Base-by-base conservation (phyloP, 2,329 filamentous ascomycete species). In the Phyllosticta citribraziliensis region DNA sequence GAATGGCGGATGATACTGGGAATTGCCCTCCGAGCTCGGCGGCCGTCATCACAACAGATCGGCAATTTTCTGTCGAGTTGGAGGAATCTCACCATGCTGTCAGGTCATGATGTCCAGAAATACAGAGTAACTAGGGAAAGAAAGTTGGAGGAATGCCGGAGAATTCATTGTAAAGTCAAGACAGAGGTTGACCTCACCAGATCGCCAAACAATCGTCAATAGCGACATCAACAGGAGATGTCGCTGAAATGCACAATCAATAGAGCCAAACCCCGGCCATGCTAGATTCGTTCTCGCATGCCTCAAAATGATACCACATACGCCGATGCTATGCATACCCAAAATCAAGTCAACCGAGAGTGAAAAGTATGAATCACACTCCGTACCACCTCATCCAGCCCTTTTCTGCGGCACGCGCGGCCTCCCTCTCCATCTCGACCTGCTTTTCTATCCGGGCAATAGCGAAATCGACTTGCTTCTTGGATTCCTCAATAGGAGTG, bases 401-500 rank as follows among this genome's bases (percentile, higher is more conserved):
- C 40, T 60, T 60, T n/a, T 60, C 58, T 3, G 5, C 22, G 5
- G 58, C 58, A 3, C 35, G 58, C 30, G 55, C 24, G 12, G 27
- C 52, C 12, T 55, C 33, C 53, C 35, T 60, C 11, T 40, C 40
- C 35, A 24, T 53, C 24, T 56, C 58, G 14, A 56, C 52, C 22
- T 47, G 20, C 10, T 54, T 35, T 35, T n/a, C 5, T 27, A 60
- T 56, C 17, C 58, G 17, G 9, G 40, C 58, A n/a, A 52, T 54
- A 3, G 61, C 20, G 17, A 59, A 19, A 17, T 52, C 47, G 22
- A 62, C 8, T n/a, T 50, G 52, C 47, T 55, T 52, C 53, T 75
- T 73, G 64, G 76, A 75, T 68, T 79, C 77, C 72, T 75, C 75
- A 3, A 70, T 65, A 20, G 81, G 82, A 33, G 79, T 81, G 65